These are phyloP conservation scores for Colletotrichum filicis DNA, from an alignment of 2,329 filamentous ascomycete genomes.

Conservation along the genomic window DNA sequence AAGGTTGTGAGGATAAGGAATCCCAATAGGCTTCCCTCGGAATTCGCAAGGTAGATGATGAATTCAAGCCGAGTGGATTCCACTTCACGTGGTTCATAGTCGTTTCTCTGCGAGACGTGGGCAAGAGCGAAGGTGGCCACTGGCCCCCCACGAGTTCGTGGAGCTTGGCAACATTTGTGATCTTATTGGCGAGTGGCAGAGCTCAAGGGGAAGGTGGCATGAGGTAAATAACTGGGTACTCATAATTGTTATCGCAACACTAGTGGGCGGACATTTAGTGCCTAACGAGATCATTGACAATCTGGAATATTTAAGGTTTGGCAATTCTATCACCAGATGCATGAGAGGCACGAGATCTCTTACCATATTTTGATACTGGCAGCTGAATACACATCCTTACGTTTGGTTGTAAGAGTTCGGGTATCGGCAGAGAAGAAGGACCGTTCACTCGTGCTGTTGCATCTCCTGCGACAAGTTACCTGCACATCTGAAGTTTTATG, in stretches of 20 bases:
- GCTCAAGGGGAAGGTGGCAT: not conserved
- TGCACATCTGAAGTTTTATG: not conserved
- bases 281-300: not conserved
- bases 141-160: slow-evolving; percentile 27
- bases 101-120: not conserved
- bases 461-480: slow-evolving; percentile 10
- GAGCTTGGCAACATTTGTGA: slow-evolving; percentile 16
- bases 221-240: not conserved
- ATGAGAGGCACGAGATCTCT: not conserved
- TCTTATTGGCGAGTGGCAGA: slow-evolving; percentile 15
- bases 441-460: slow-evolving; percentile 2
- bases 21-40: not conserved
- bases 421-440: not conserved
- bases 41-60: not conserved
- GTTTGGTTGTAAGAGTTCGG: not conserved
- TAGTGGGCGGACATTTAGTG: slow-evolving; percentile 1
- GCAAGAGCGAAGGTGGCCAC: not conserved
- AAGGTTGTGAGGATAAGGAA: slow-evolving; percentile 45
- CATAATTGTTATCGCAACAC: not conserved
- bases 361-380: not conserved
- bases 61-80: not conserved
- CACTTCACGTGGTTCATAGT: not conserved
- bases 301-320: not conserved
- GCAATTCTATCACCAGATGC: not conserved
- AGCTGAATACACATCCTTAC: not conserved